phyloP scores from a whole-genome alignment of 2,329 filamentous ascomycete genomes.

The Nemania sp. region DNA sequence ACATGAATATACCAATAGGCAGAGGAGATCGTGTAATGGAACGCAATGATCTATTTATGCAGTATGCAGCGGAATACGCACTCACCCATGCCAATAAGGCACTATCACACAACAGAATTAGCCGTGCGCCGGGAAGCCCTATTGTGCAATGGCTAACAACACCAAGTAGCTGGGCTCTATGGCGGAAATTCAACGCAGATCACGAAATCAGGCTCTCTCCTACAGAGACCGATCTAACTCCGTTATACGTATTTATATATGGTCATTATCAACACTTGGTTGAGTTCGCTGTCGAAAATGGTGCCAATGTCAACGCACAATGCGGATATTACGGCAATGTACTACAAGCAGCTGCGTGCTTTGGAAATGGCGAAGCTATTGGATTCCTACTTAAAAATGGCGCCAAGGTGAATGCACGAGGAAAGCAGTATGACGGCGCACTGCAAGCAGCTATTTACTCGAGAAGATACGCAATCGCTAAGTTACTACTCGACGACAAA shows the following conservation, averaged over 20 bases:
- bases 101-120: too few relatives aligned
- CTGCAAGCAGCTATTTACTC: too few relatives aligned
- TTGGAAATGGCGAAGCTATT: background rate
- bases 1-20: too few relatives aligned
- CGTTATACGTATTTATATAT: background rate
- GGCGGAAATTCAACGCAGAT: too few relatives aligned
- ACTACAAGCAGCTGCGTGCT: background rate
- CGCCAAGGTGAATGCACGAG: too few relatives aligned
- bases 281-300: background rate
- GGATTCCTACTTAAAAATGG: background rate
- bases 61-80: background rate
- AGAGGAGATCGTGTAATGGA: background rate
- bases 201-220: too few relatives aligned
- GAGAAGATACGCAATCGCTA: too few relatives aligned
- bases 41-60: background rate
- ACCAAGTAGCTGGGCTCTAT: background rate
- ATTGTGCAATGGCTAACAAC: constrained; percentile 4
- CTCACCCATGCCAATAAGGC: constrained; percentile 9
- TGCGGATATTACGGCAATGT: background rate
- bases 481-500: too few relatives aligned
- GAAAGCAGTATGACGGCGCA: too few relatives aligned
- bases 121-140: background rate
- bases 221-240: too few relatives aligned
- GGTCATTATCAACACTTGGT: background rate
- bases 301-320: constrained; percentile 14